Percentiles rank a stretch among this genome's conserved stretches.
phyloP scores from a whole-genome alignment of 768 basidiomycete genomes.

The Phylloporus arenicola region DNA sequence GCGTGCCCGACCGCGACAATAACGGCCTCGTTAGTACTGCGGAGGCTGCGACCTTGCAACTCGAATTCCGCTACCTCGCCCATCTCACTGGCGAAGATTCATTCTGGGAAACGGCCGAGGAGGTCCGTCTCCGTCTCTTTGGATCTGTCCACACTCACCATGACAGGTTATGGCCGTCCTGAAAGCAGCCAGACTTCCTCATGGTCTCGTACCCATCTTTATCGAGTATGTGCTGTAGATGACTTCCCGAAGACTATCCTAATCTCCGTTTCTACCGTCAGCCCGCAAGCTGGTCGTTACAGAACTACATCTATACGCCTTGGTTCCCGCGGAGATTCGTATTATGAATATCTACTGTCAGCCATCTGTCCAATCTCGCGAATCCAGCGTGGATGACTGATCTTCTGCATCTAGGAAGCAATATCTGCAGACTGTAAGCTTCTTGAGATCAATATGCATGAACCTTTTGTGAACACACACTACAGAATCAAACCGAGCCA shows the following conservation, averaged over 20 bases:
- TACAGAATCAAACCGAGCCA: conserved; percentile 63
- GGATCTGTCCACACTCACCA: conserved; percentile 1
- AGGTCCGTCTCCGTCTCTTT: conserved; percentile 34
- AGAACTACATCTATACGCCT: conserved; percentile 73
- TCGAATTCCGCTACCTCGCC: conserved; percentile 88
- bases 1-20: conserved; percentile 55
- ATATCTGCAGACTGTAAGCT: conserved; percentile 30
- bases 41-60: conserved; percentile 83
- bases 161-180: conserved; percentile 65
- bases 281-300: conserved; percentile 48
- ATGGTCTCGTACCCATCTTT: conserved; percentile 81
- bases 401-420: conserved; percentile 21
- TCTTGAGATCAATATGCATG: not conserved
- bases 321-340: conserved; percentile 90
- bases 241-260: conserved; percentile 2
- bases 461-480: conserved; percentile 1
- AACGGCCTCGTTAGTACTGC: conserved; percentile 68
- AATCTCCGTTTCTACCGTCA: conserved; percentile 21
- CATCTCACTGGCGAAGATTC: conserved; percentile 66
- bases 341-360: conserved; percentile 86
- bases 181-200: conserved; percentile 52
- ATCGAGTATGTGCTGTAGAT: conserved; percentile 51
- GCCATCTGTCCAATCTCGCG: conserved; percentile 16
- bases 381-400: not conserved
- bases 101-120: conserved; percentile 81